These are phyloP conservation scores for Saccharomyces uvarum DNA, from an alignment of 1,139 yeast genomes.

Conservation along the genomic window DNA sequence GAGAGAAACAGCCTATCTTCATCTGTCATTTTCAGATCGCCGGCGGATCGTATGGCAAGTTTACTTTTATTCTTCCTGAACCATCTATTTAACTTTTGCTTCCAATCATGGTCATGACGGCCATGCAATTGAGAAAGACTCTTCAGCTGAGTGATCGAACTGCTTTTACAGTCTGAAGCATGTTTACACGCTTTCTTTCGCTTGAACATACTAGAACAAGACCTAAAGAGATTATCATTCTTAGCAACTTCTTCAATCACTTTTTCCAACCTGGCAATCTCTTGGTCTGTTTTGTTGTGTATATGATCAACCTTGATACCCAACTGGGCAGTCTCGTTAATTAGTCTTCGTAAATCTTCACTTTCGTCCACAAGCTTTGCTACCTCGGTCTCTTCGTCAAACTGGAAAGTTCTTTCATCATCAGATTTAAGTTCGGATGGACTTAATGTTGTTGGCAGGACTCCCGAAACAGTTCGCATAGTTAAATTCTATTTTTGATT, in stretches of 20 bases:
- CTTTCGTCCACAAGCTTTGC: background rate
- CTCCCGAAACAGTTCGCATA: background rate
- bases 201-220: background rate
- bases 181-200: background rate
- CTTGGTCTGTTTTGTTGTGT: conserved; percentile 3
- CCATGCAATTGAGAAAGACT: background rate
- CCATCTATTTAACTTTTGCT: background rate
- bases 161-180: background rate
- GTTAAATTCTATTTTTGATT: background rate
- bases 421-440: background rate
- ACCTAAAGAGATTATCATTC: background rate
- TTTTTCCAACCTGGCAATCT: conserved; percentile 4
- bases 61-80: background rate
- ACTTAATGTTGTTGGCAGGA: background rate
- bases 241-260: conserved; percentile 6
- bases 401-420: background rate
- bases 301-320: background rate
- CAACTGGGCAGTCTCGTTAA: background rate
- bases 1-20: background rate
- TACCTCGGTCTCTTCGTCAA: background rate
- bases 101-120: background rate
- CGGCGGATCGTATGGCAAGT: background rate
- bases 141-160: background rate
- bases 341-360: background rate
- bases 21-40: background rate